phyloP scores from a whole-genome alignment of 352 stramenopile species.

The Globisporangium polare region DNA sequence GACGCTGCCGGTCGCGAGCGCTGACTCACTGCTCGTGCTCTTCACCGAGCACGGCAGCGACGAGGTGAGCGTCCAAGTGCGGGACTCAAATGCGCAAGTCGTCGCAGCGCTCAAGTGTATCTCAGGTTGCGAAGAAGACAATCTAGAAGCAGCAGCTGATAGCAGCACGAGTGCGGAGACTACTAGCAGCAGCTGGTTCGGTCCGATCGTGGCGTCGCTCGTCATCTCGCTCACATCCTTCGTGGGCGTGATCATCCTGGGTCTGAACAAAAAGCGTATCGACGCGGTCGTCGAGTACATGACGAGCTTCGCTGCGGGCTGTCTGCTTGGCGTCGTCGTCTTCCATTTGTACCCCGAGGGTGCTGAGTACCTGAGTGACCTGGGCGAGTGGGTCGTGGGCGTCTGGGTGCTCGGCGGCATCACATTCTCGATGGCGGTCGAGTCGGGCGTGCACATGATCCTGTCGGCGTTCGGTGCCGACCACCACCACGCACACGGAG shows the following conservation, averaged over 20 bases:
- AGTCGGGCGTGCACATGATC: conserved; percentile 23
- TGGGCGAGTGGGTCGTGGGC: conserved; percentile 27
- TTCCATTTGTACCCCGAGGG: conserved; percentile 35
- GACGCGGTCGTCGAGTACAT: conserved; percentile 28
- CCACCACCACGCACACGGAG: background rate
- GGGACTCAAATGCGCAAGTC: background rate
- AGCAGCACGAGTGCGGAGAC: background rate
- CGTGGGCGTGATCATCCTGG: conserved; percentile 22
- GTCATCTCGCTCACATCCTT: conserved; percentile 25
- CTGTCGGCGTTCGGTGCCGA: conserved; percentile 18
- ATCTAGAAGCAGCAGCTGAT: background rate
- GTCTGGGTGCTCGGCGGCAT: conserved; percentile 24
- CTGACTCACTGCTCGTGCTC: conserved; percentile 18
- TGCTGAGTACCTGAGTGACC: conserved; percentile 21
- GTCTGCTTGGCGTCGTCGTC: conserved; percentile 29
- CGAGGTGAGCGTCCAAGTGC: conserved; percentile 13
- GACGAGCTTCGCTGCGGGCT: conserved; percentile 26
- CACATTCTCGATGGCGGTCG: conserved; percentile 23
- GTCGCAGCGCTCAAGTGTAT: conserved; percentile 10
- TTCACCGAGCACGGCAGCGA: conserved; percentile 21
- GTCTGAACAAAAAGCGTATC: conserved; percentile 17
- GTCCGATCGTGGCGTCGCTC: conserved; percentile 21
- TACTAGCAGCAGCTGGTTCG: conserved; percentile 10
- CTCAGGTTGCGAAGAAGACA: background rate
- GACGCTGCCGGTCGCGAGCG: conserved; percentile 10